These are phyloP conservation scores for Pichia terricola DNA, from an alignment of 1,139 yeast species.

Conservation along the genomic window DNA sequence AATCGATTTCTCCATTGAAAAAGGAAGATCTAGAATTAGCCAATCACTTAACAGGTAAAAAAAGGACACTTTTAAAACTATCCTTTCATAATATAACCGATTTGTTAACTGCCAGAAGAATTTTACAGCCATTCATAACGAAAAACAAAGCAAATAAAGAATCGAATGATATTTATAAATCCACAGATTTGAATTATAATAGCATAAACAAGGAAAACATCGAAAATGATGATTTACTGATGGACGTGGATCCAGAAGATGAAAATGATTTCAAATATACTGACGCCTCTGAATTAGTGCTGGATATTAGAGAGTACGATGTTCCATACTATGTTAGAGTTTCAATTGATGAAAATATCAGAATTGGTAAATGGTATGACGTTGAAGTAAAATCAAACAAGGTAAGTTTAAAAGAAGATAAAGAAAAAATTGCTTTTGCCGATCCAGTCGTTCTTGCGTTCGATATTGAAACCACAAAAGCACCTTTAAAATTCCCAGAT, in stretches of 20 bases:
- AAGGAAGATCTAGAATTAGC: conserved; percentile 78
- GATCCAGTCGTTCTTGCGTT: conserved; percentile 96
- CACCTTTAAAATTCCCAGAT: conserved; percentile 94
- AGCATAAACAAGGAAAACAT: conserved; percentile 18
- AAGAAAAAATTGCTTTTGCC: conserved; percentile 82
- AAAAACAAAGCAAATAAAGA: conserved; percentile 58
- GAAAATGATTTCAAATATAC: conserved; percentile 17
- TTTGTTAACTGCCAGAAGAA: conserved; percentile 62
- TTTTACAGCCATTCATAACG: conserved; percentile 58
- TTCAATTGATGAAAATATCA: conserved; percentile 71
- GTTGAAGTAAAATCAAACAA: conserved; percentile 58
- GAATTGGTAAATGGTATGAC: conserved; percentile 95
- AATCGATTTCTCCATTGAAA: conserved; percentile 41
- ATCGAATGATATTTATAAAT: conserved; percentile 62
- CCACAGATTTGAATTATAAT: conserved; percentile 35
- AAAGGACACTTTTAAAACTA: conserved; percentile 55
- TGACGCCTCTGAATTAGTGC: conserved; percentile 59
- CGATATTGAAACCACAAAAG: conserved; percentile 96
- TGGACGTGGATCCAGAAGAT: conserved; percentile 21
- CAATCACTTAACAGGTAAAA: conserved; percentile 78
- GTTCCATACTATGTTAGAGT: conserved; percentile 97
- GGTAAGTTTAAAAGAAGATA: conserved; percentile 45
- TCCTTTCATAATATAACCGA: conserved; percentile 71
- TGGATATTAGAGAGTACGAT: conserved; percentile 86
- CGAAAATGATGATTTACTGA: conserved; percentile 17